Evolutionary conservation across 1,139 yeast species (phyloP), one percentile per base, ranked within the genome.

Genomic region (Entelexis paramagnoliae): DNA sequence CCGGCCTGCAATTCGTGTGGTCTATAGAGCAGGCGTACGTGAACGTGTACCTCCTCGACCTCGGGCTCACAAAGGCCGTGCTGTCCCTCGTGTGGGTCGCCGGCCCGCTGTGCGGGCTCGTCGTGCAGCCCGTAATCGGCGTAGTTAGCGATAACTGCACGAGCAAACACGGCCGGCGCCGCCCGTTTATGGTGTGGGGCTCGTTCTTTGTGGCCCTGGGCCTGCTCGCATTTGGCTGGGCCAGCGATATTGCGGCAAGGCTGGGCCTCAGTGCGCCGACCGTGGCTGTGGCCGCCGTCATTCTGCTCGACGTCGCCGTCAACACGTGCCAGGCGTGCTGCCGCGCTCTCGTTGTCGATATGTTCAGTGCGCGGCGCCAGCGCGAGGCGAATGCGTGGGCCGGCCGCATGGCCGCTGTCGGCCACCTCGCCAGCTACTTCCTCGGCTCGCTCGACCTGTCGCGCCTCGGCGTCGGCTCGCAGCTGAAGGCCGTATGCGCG

Each of bases 341-440:
- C 14, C 66, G 83, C 14, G 81, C 83, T 0, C 67, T 78, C 30
- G 77, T 79, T 42, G 80, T 78, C 24, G 83, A 79, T 59, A 72
- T 75, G 49, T 73, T 78, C 10, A 77, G 81, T 1, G 66, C 75
- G 1, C 63, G 68, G 28, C 79, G 76, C 56, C 83, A 79, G 56
- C 77, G 75, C 52, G 59, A 66, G 5, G 81, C 83, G 19, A 80
- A 80, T 60, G 86, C 85, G 1, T 80, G 84, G 85, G 87, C 86
- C 0, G 83, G 86, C 2, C 65, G 85, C 46, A 76, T 81, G 74
- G 78, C 81, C 53, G 79, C 81, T 0, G 66, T 68, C 1, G 80
- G 81, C 53, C 80, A 79, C 55, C 70, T 79, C 19, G 57, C 73
- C 26, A 81, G 82, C 1, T 79, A 76, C 59, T 70, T 72, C 58